Evolutionary conservation across 2,329 filamentous ascomycete genomes (phyloP).

Genomic region (Orbilia oligospora): DNA sequence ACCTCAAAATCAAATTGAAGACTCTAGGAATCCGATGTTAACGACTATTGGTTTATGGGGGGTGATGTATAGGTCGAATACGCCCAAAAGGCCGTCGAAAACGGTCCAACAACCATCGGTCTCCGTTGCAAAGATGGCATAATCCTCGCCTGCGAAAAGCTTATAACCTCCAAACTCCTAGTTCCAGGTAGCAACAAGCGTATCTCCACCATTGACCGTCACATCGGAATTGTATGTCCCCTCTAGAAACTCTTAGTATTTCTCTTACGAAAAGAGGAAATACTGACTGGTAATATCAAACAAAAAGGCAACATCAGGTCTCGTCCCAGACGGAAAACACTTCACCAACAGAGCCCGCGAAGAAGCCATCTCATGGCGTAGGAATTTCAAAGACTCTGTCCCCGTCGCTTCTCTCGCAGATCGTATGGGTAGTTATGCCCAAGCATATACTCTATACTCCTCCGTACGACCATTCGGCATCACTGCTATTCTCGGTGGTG

Average conservation of each 20-base stretch:
- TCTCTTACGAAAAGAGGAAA: not conserved
- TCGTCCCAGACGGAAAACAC: conserved; percentile 94
- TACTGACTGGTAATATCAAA: not conserved
- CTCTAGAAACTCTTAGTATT: not conserved
- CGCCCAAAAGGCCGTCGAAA: conserved; percentile 98
- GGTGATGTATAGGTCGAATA: conserved; percentile 79
- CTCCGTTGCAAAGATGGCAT: conserved; percentile 98
- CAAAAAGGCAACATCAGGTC: conserved; percentile 86
- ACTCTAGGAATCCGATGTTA: no score
- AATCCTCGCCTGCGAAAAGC: conserved; percentile 95
- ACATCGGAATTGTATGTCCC: conserved; percentile 83
- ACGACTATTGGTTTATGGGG: not conserved
- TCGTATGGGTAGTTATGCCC: conserved; percentile 94
- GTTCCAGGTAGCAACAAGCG: conserved; percentile 97
- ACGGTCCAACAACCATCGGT: conserved; percentile 94
- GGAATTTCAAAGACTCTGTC: conserved; percentile 94
- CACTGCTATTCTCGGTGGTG: conserved; percentile 92
- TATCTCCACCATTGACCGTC: conserved; percentile 93
- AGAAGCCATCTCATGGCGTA: conserved; percentile 91
- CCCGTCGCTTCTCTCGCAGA: conserved; percentile 87
- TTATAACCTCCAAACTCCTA: conserved; percentile 93
- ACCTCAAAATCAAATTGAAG: no score
- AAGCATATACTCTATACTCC: conserved; percentile 97
- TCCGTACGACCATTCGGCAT: conserved; percentile 97
- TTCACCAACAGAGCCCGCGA: conserved; percentile 95